Evolutionary conservation across 2,329 filamentous ascomycete genomes (phyloP).

Genomic region (Dactylellina leptospora): DNA sequence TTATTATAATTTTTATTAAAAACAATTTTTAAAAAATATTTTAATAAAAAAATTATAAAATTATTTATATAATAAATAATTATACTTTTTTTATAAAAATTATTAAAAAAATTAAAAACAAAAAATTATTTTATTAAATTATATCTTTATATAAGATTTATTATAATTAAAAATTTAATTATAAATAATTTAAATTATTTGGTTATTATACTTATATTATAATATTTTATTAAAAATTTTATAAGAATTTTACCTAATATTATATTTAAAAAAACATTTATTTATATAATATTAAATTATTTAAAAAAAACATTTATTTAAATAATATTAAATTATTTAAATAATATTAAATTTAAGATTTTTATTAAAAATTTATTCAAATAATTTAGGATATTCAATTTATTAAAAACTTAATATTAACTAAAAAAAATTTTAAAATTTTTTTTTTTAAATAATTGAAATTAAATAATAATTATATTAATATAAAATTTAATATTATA

Average conservation of each 20-base stretch:
- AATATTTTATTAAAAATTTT: constrained; percentile 11
- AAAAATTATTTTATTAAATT: constrained; percentile 5
- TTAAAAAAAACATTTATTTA: constrained; percentile 1
- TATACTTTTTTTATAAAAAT: background rate
- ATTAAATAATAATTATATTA: constrained; percentile 9
- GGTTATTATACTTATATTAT: background rate
- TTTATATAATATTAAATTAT: constrained; percentile 3
- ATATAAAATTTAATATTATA: background rate
- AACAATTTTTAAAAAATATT: constrained; percentile 3
- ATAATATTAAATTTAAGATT: constrained; percentile 5
- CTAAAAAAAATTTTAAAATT: background rate
- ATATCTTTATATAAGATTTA: background rate
- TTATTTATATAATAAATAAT: constrained; percentile 10
- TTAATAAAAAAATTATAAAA: background rate
- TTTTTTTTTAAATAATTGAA: background rate
- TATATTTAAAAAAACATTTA: constrained; percentile 1
- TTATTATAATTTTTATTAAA: background rate
- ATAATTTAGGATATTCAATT: constrained; percentile 2
- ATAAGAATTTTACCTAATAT: constrained; percentile 1
- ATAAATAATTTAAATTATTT: background rate
- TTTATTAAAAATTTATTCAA: constrained; percentile 6
- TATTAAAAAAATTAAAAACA: background rate
- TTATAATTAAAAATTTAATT: background rate
- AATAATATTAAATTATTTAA: constrained; percentile 9
- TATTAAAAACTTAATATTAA: background rate